Evolutionary conservation across 352 stramenopile genomes (phyloP).

Genomic region (Phytopythium sindhum): DNA sequence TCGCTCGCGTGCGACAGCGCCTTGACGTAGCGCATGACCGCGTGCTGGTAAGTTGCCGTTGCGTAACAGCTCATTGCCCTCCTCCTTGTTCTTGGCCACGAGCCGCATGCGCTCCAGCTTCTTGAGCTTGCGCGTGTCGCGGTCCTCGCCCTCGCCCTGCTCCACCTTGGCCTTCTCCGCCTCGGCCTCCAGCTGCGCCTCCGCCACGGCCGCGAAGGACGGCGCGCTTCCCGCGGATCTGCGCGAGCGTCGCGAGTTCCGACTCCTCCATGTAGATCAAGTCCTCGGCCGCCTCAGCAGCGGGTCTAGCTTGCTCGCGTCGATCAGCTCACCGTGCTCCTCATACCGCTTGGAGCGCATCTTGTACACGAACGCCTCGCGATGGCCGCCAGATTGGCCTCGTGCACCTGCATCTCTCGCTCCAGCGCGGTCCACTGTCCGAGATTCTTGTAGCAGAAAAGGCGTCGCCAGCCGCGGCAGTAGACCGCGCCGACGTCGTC

Average conservation of each 20-base stretch:
- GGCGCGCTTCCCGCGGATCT: slow-evolving; percentile 43
- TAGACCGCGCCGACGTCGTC: slow-evolving; percentile 76
- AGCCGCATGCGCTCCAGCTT: slow-evolving; percentile 93
- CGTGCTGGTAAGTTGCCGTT: slow-evolving; percentile 88
- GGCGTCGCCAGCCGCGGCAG: slow-evolving; percentile 21
- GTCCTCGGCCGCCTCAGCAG: slow-evolving; percentile 83
- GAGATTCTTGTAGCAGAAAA: slow-evolving; percentile 28
- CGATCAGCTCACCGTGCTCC: slow-evolving; percentile 77
- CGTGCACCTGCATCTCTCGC: slow-evolving; percentile 62
- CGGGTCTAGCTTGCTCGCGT: slow-evolving; percentile 48
- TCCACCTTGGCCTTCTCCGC: slow-evolving; percentile 68
- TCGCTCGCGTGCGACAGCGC: slow-evolving; percentile 88
- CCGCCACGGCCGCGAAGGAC: slow-evolving; percentile 71
- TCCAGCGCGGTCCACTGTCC: slow-evolving; percentile 47
- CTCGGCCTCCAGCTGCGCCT: slow-evolving; percentile 75
- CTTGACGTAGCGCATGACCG: slow-evolving; percentile 89
- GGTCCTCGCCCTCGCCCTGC: slow-evolving; percentile 82
- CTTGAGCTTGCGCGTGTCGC: slow-evolving; percentile 91
- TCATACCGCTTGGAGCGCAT: slow-evolving; percentile 74
- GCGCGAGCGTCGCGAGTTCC: slow-evolving; percentile 60
- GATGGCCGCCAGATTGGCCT: slow-evolving; percentile 65
- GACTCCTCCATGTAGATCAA: slow-evolving; percentile 91
- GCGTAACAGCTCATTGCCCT: slow-evolving; percentile 93
- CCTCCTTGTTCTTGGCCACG: slow-evolving; percentile 94
- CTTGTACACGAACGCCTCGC: slow-evolving; percentile 90